Percentiles rank a stretch among this genome's conserved stretches.
phyloP scores from a whole-genome alignment of 1,284 basidiomycete species.

The Athelia sp. region DNA sequence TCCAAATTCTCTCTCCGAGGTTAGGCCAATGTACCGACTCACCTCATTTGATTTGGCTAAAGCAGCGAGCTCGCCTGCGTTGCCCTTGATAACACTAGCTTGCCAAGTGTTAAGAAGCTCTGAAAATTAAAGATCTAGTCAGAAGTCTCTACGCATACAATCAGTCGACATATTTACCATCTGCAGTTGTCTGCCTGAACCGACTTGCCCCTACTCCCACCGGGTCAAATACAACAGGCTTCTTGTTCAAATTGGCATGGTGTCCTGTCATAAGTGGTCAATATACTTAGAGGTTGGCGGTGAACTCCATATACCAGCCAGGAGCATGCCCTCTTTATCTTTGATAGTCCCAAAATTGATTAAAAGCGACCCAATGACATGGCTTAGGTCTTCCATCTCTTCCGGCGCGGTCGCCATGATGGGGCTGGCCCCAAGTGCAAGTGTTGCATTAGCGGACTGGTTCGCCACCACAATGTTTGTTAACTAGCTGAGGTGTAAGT shows the following conservation, averaged over 20 bases:
- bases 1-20: background rate
- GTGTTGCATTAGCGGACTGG: constrained; percentile 88
- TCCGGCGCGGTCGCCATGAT: constrained; percentile 87
- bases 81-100: constrained; percentile 92
- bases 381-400: constrained; percentile 81
- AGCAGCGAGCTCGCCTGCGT: constrained; percentile 85
- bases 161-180: constrained; percentile 28
- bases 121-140: constrained; percentile 15
- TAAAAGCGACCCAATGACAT: constrained; percentile 67
- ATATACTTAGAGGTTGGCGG: background rate
- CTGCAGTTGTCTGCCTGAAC: constrained; percentile 61
- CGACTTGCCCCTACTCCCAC: constrained; percentile 88
- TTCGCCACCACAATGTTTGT: constrained; percentile 90
- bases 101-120: constrained; percentile 85
- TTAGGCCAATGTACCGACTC: constrained; percentile 5
- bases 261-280: constrained; percentile 28
- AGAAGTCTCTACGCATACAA: background rate
- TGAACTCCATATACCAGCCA: constrained; percentile 50
- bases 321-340: constrained; percentile 73
- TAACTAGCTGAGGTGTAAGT: constrained; percentile 49
- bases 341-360: constrained; percentile 90
- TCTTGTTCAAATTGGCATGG: constrained; percentile 67
- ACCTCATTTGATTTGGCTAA: constrained; percentile 76
- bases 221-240: constrained; percentile 89
- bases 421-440: constrained; percentile 86